phyloP scores from a whole-genome alignment of 2,329 filamentous ascomycete genomes.

The Dactylonectria estremocensis region DNA sequence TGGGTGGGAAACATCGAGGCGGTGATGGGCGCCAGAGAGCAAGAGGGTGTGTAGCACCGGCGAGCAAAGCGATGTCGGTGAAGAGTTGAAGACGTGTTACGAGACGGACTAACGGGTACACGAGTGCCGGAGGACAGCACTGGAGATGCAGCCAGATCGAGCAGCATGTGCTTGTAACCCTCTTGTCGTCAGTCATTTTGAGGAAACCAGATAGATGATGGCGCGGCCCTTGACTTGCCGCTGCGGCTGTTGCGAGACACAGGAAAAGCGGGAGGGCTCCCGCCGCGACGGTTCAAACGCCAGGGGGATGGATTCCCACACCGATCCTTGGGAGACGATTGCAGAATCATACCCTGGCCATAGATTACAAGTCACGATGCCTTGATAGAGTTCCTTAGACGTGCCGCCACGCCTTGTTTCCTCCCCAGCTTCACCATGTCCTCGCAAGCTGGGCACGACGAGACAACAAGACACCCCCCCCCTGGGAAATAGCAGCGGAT shows the following conservation, averaged over 20 bases:
- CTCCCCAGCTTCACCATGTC: background rate
- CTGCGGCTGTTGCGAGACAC: too few relatives aligned
- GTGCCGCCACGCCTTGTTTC: background rate
- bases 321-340: background rate
- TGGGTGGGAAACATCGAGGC: constrained; percentile 1
- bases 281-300: background rate
- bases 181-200: background rate
- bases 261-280: background rate
- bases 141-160: too few relatives aligned
- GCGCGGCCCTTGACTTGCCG: background rate
- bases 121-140: background rate
- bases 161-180: too few relatives aligned
- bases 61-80: constrained; percentile 16
- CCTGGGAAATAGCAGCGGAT: background rate
- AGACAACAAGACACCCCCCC: constrained; percentile 12
- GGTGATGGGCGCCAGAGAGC: constrained; percentile 5
- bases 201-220: background rate
- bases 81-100: background rate
- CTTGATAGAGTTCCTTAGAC: background rate
- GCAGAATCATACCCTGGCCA: background rate
- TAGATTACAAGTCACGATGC: background rate
- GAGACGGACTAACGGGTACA: background rate
- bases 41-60: constrained; percentile 10
- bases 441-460: background rate
- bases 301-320: background rate